Conservation (phyloP, 176 grass and related monocot species). For the Carex parvula region DNA sequence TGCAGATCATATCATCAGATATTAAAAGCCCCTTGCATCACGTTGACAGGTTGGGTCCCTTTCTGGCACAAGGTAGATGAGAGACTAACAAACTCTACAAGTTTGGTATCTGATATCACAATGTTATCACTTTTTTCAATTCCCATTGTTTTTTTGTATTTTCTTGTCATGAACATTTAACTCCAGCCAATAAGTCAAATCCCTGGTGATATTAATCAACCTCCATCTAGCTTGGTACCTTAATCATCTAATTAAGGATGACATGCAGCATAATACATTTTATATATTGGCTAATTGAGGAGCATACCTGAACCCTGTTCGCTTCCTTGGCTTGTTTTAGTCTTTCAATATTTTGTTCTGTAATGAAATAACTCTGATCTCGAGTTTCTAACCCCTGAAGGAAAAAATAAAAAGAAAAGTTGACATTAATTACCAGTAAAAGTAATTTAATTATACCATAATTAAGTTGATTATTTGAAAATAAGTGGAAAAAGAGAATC, state of each 20-base stretch:
- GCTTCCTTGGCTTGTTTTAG: slow-evolving; percentile 71
- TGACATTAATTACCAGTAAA: slow-evolving; percentile 5
- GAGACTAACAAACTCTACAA: not conserved
- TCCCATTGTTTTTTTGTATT: too few relatives aligned
- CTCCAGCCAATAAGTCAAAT: too few relatives aligned
- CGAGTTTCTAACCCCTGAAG: slow-evolving; percentile 56
- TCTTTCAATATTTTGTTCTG: slow-evolving; percentile 57
- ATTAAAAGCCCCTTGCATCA: not conserved
- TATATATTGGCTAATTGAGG: not conserved
- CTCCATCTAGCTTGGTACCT: not conserved
- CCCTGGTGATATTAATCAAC: not conserved
- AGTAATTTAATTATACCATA: not conserved
- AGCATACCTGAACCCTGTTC: slow-evolving; percentile 68
- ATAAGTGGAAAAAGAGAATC: not conserved
- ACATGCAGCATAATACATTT: not conserved
- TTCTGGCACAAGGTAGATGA: not conserved
- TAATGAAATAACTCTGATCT: slow-evolving; percentile 67
- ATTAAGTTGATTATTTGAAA: not conserved
- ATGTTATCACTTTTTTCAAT: not conserved
- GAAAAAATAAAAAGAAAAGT: not conserved
- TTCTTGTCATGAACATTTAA: too few relatives aligned
- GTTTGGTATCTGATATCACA: not conserved
- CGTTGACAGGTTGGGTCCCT: not conserved
- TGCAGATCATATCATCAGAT: not conserved
- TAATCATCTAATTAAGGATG: not conserved